phyloP scores from a whole-genome alignment of 192 early-diverging fungal genomes.

The Linnemannia exigua region DNA sequence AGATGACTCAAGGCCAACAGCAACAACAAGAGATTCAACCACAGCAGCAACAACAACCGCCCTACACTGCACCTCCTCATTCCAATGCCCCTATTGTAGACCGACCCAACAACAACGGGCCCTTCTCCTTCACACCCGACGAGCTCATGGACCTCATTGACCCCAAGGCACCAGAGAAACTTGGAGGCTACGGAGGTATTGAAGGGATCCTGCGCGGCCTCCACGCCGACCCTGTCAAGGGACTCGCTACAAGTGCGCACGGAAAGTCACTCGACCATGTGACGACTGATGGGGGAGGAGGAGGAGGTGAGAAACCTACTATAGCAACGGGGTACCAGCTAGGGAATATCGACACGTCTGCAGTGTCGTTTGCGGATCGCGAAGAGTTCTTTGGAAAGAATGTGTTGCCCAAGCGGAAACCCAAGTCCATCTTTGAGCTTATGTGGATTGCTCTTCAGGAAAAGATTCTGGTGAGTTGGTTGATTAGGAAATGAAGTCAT shows the following conservation, averaged over 20 bases:
- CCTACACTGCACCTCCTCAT: neutral
- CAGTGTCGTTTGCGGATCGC: slow-evolving; percentile 64
- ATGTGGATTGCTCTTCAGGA: slow-evolving; percentile 90
- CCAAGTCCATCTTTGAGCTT: slow-evolving; percentile 78
- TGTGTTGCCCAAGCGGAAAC: slow-evolving; percentile 75
- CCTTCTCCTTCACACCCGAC: slow-evolving; percentile 67
- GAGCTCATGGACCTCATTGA: slow-evolving; percentile 68
- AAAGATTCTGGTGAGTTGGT: slow-evolving; percentile 76
- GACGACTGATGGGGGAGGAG: neutral
- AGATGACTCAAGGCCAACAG: neutral
- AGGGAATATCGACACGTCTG: slow-evolving; percentile 8
- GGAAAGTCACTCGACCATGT: slow-evolving; percentile 17
- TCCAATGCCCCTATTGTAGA: neutral
- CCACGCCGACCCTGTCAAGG: slow-evolving; percentile 58
- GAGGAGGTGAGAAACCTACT: slow-evolving; percentile 4
- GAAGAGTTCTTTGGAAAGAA: slow-evolving; percentile 76
- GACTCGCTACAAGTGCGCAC: slow-evolving; percentile 56
- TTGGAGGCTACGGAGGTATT: slow-evolving; percentile 62
- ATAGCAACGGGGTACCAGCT: neutral
- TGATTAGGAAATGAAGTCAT: neutral
- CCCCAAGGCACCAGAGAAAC: slow-evolving; percentile 65
- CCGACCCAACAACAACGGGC: slow-evolving; percentile 39
- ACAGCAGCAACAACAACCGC: neutral
- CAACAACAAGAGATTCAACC: neutral
- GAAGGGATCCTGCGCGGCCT: slow-evolving; percentile 67